Base-by-base conservation (phyloP, 768 basidiomycete genomes). In the Astraeus odoratus region DNA sequence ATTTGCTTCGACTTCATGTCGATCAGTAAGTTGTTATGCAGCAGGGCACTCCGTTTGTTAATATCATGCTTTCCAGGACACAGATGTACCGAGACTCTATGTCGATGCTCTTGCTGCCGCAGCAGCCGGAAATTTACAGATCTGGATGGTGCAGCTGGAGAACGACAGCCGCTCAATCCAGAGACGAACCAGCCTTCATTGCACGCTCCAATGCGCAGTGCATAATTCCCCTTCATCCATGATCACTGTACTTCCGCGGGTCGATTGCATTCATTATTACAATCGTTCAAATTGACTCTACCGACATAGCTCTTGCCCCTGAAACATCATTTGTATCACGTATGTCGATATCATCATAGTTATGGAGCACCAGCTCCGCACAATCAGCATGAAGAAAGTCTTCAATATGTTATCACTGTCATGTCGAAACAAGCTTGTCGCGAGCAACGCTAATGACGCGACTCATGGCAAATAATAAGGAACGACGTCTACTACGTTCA, bases 1-100 rank as follows among this genome's bases (percentile, higher is more conserved):
- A 49, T 58, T 16, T 63, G 61, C 24, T 0, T 48, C 31, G 60
- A 63, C 36, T 48, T 60, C 10, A 1, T 15, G 1, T 58, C 63
- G 25, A 20, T 53, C 4, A 51, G 61, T 63, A 40, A 46, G 61
- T 26, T 35, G 3, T 13, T 25, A 23, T 3, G 9, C 8, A n/a
- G 23, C 34, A 23, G 34, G 12, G 13, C 4, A 20, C 18, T 19
- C 9, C 19, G 9, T 16, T n/a, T 42, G 27, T 20, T 22, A 4
- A 19, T 15, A 18, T 6, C 19, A 26, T 18, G 15, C 3, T 19
- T 9, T 10, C 5, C 44, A 62, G 63, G 46, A 43, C 60, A 45
- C 15, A 10, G 44, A 15, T 63, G 56, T 8, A 60, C 63, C 2
- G 52, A 58, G 51, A 51, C 50, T 0, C 3, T 65, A 10, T 63